Conservation (phyloP, 2,329 filamentous ascomycete genomes). For the Hymenoscyphus scutula region DNA sequence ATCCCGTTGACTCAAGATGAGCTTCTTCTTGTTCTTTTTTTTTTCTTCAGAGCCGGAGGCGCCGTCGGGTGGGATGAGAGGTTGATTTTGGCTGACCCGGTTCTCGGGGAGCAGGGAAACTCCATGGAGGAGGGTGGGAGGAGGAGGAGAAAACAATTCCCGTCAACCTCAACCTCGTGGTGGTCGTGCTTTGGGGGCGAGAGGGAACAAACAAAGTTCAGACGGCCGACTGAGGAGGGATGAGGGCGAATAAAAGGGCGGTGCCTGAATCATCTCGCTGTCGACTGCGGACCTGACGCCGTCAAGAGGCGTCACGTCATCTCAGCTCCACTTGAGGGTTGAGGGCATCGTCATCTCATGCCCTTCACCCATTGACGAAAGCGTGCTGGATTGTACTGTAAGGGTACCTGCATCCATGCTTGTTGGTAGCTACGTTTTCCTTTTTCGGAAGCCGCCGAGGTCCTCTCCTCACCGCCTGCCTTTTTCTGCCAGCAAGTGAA, state of each 20-base stretch:
- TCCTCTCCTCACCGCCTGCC: background rate
- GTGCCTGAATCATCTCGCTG: background rate
- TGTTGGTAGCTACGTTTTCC: background rate
- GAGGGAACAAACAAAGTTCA: background rate
- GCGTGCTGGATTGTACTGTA: background rate
- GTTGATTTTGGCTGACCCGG: conserved; percentile 5
- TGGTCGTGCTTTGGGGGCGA: background rate
- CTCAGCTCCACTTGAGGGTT: background rate
- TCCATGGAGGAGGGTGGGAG: background rate
- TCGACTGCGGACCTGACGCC: background rate
- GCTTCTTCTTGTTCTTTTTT: no score
- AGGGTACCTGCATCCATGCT: background rate
- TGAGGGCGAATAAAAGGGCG: background rate
- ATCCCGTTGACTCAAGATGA: background rate
- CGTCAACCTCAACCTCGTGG: no score
- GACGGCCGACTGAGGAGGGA: no score
- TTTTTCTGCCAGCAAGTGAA: background rate
- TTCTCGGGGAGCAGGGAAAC: conserved; percentile 4
- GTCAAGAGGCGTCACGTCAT: background rate
- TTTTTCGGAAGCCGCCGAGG: background rate
- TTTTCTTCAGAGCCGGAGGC: background rate
- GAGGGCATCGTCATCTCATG: background rate
- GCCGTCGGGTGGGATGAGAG: conserved; percentile 1
- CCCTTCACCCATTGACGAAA: background rate
- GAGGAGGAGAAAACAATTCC: conserved; percentile 1